These are phyloP conservation scores for Venturia asperata DNA, from an alignment of 2,329 filamentous ascomycete genomes.

Conservation along the genomic window DNA sequence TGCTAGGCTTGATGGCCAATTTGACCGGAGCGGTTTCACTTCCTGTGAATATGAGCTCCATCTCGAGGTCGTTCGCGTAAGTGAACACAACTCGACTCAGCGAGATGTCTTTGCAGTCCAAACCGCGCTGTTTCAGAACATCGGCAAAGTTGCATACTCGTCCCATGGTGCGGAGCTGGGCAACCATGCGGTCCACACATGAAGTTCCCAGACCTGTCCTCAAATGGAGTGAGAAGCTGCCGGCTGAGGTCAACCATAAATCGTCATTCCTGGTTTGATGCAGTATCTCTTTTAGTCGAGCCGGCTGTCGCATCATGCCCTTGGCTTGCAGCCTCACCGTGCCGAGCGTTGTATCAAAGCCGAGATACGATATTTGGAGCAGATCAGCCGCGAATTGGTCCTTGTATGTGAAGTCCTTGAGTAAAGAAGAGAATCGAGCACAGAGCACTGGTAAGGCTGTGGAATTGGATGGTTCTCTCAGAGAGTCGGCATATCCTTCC, in stretches of 20 bases:
- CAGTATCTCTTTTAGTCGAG: conserved; percentile 34
- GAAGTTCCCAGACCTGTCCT: conserved; percentile 52
- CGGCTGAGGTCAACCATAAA: conserved; percentile 55
- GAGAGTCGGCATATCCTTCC: background rate
- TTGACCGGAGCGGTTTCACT: conserved; percentile 42
- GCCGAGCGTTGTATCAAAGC: conserved; percentile 15
- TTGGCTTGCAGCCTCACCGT: conserved; percentile 24
- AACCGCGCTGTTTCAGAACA: conserved; percentile 53
- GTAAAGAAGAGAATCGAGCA: conserved; percentile 14
- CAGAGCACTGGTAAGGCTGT: conserved; percentile 10
- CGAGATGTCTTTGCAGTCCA: conserved; percentile 53
- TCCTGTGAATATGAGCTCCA: conserved; percentile 51
- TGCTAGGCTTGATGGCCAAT: conserved; percentile 53
- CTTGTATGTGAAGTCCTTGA: background rate
- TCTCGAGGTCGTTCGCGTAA: conserved; percentile 53
- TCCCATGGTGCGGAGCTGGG: conserved; percentile 59
- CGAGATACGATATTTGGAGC: conserved; percentile 14
- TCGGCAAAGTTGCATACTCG: conserved; percentile 64
- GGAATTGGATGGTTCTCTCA: background rate
- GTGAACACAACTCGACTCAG: conserved; percentile 59
- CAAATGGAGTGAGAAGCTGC: conserved; percentile 57
- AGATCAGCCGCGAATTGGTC: conserved; percentile 14
- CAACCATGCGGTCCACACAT: conserved; percentile 52
- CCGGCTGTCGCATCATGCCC: conserved; percentile 33
- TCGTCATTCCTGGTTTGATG: conserved; percentile 48